Conservation (phyloP, 768 basidiomycete species). For the Candolleomyces aberdarensis region DNA sequence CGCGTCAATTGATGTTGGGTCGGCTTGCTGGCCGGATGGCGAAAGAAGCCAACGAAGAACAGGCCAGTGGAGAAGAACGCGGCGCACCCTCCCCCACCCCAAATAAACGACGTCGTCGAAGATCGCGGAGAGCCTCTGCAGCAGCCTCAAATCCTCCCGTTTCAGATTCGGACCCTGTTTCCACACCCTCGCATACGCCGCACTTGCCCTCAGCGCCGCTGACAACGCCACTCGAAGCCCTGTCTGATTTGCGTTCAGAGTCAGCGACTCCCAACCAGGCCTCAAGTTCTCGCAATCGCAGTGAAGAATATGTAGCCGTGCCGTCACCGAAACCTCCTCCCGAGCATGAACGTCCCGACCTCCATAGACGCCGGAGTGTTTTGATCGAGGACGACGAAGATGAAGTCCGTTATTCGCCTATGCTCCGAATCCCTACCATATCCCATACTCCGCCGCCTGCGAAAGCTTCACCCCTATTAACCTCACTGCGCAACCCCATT, state of each 20-base stretch:
- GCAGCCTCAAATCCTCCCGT: slow-evolving; percentile 40
- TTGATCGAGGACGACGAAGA: slow-evolving; percentile 73
- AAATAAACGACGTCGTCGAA: slow-evolving; percentile 50
- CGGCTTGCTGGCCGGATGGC: slow-evolving; percentile 56
- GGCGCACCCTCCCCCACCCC: slow-evolving; percentile 43
- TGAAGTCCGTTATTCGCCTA: slow-evolving; percentile 30
- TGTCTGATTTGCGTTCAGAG: slow-evolving; percentile 37
- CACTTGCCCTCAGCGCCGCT: slow-evolving; percentile 50
- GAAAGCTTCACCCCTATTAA: slow-evolving; percentile 28
- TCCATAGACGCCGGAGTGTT: slow-evolving; percentile 54
- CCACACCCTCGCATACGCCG: slow-evolving; percentile 60
- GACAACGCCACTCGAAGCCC: slow-evolving; percentile 37
- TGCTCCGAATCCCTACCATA: slow-evolving; percentile 37
- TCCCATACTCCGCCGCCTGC: slow-evolving; percentile 43
- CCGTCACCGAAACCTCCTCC: slow-evolving; percentile 12
- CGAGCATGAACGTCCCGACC: slow-evolving; percentile 35
- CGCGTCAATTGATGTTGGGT: slow-evolving; percentile 64
- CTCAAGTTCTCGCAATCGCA: slow-evolving; percentile 28
- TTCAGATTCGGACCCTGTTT: slow-evolving; percentile 49
- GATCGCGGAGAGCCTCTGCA: slow-evolving; percentile 47
- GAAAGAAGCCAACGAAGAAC: slow-evolving; percentile 64
- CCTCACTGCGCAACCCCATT: slow-evolving; percentile 32
- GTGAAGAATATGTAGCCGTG: slow-evolving; percentile 25
- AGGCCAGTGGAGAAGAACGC: slow-evolving; percentile 56
- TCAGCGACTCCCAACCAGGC: slow-evolving; percentile 43